Conservation (phyloP, 2,329 filamentous ascomycete species). For the Helotiales sp. region DNA sequence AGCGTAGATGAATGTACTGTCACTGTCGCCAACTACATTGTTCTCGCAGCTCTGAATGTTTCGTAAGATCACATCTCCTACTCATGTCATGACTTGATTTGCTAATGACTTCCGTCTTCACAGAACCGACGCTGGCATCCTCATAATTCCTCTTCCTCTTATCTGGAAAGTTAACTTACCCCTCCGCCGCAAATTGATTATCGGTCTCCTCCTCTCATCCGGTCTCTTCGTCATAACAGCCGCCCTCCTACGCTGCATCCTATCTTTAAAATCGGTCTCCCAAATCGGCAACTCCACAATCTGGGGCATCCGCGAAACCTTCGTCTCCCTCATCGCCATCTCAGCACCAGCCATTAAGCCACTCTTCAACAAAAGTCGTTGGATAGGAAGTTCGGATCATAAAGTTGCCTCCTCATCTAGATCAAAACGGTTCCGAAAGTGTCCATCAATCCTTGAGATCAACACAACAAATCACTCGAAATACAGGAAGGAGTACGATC, state of each 20-base stretch:
- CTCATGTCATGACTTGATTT: too few relatives aligned
- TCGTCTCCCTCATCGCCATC: background rate
- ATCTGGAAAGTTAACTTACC: background rate
- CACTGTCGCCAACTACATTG: background rate
- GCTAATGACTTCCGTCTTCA: too few relatives aligned
- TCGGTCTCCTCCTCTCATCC: background rate
- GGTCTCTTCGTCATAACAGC: background rate
- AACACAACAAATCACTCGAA: background rate
- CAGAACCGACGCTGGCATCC: background rate
- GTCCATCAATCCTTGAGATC: background rate
- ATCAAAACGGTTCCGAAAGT: background rate
- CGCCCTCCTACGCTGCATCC: background rate
- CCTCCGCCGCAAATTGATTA: background rate
- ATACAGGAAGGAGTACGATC: background rate
- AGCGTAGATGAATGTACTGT: background rate
- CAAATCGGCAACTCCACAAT: background rate
- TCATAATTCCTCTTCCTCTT: background rate
- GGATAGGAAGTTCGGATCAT: background rate
- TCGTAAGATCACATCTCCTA: too few relatives aligned
- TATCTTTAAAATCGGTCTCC: background rate
- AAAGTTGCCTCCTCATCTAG: background rate
- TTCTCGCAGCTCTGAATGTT: background rate
- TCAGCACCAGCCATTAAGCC: background rate
- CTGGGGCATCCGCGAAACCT: background rate
- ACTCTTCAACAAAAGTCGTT: background rate